Evolutionary conservation across 2,329 filamentous ascomycete genomes (phyloP), one percentile per base, ranked within the genome.

Genomic region (Daldinia eschscholtzii): DNA sequence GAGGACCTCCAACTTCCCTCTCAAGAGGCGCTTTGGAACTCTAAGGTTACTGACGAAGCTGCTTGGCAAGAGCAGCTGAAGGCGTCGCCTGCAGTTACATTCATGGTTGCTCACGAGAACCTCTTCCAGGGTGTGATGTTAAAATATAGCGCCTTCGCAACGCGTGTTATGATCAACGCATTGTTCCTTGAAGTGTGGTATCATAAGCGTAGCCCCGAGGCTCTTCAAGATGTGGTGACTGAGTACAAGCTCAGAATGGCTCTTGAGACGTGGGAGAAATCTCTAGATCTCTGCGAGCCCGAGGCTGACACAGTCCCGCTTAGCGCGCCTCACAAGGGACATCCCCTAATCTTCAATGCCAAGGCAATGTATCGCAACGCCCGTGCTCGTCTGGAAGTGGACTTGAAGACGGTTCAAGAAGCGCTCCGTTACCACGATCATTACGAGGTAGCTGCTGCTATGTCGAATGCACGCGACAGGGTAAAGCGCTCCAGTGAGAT

Each of bases 111-210:
- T 1, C 95, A 98, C 77, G 94, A 97, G 81, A 94, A 94, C 70
- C 88, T 99, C 3, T 98, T 98, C 85, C 94, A 97, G 80, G 96
- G 95, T 71, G 93, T 98, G 78, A 88, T 89, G 65, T 88, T 95
- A 58, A 91, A 92, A 75, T 99, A 98, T 85, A 98, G 95, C 78
- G 95, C 95, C 1, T 99, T 98, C 79, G 95, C 94, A 4, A 97
- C 96, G 10, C 93, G 96, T 70, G 93, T 98, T 72, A 97, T 99
- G 93, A 98, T 98, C 86, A 99, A 98, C 77, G 95, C 96, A 10
- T 86, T 99, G 72, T 99, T 98, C 86, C 87, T 99, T 56, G 96
- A 98, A 81, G 95, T 98, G 2, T 99, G 96, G 96, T 97, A 97
- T 79, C 93, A 98, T 84, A 98, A 98, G 88, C 93, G 96, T 77